Evolutionary conservation across 1,139 yeast genomes (phyloP).

Genomic region (Sugiyamaella sp.): DNA sequence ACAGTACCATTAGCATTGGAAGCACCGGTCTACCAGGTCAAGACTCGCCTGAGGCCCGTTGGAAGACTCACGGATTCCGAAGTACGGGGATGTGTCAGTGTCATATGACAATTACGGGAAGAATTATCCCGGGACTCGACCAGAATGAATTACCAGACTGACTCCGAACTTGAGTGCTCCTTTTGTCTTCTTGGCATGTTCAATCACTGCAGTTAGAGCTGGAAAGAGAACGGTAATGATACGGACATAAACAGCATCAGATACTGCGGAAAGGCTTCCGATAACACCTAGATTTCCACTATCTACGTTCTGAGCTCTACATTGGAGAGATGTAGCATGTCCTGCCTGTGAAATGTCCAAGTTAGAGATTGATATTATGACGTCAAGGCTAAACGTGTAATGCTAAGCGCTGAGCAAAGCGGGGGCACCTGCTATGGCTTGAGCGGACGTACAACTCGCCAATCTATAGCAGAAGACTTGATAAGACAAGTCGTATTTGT

Average conservation of each 20-base stretch:
- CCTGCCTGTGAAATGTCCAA: slow-evolving; percentile 54
- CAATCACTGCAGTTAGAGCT: slow-evolving; percentile 52
- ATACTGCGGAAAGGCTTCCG: slow-evolving; percentile 60
- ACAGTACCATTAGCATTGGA: slow-evolving; percentile 71
- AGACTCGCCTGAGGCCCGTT: slow-evolving; percentile 55
- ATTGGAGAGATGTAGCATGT: slow-evolving; percentile 65
- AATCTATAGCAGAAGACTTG: neutral
- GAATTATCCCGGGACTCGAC: slow-evolving; percentile 41
- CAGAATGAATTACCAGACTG: slow-evolving; percentile 1
- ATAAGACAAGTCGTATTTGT: too few species aligned
- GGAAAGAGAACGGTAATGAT: slow-evolving; percentile 41
- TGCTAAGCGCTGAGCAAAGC: too few species aligned
- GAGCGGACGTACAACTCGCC: neutral
- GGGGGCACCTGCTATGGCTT: neutral
- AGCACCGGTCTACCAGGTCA: slow-evolving; percentile 67
- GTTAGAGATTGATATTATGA: slow-evolving; percentile 45
- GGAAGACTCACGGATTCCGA: slow-evolving; percentile 44
- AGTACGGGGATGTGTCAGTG: slow-evolving; percentile 76
- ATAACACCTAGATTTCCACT: slow-evolving; percentile 36
- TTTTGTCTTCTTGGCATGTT: slow-evolving; percentile 68
- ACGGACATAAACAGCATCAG: slow-evolving; percentile 52
- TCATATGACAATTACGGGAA: slow-evolving; percentile 57
- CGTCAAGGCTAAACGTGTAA: too few species aligned
- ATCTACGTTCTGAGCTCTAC: slow-evolving; percentile 57
- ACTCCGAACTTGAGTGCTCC: too few species aligned